Evolutionary conservation across 768 basidiomycete genomes (phyloP), one percentile per base, ranked within the genome.

Genomic region (Trametes cinnabarina): DNA sequence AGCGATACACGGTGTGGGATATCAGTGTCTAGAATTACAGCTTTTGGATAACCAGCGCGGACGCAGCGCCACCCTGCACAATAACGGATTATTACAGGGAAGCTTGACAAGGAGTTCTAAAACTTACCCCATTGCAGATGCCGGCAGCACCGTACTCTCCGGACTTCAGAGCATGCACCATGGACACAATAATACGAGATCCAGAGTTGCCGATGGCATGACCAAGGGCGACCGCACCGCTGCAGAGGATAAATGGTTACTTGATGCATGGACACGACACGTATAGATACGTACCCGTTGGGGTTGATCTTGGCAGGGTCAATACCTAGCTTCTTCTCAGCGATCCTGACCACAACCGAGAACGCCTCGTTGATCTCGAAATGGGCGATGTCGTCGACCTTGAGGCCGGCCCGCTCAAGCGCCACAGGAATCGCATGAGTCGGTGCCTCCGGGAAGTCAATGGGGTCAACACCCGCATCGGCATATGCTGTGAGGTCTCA

Each of bases 301-400:
- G 89, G 78, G 70, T 99, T 98, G 70, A 98, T 83, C 78, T 94
- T 98, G 51, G 85, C 82, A 28, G 90, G 82, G 72, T 93, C 88
- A 62, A 99, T 81, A 54, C 80, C 79, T 62, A 96, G 81, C 19
- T 92, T 80, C 76, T 98, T 90, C 76, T 97, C 93, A 3, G 90
- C 90, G 51, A 96, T 88, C 48, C 88, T 83, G 64, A 92, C 88
- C 64, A 98, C 96, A 46, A 90, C 90, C 1, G 94, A 94, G 82
- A 98, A 99, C 25, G 96, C 96, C 73, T 99, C 96, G 72, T 99
- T 99, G 72, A 98, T 84, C 73, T 99, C 97, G 71, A 93, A 99
- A 47, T 89, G 80, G 43, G 94, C 81, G 63, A 99, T 92, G 67
- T 99, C 93, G 42, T 89, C 79, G 47, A 85, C 69, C 19, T 85